Conservation (phyloP, 2,329 filamentous ascomycete genomes). For the Fusarium torulosum region DNA sequence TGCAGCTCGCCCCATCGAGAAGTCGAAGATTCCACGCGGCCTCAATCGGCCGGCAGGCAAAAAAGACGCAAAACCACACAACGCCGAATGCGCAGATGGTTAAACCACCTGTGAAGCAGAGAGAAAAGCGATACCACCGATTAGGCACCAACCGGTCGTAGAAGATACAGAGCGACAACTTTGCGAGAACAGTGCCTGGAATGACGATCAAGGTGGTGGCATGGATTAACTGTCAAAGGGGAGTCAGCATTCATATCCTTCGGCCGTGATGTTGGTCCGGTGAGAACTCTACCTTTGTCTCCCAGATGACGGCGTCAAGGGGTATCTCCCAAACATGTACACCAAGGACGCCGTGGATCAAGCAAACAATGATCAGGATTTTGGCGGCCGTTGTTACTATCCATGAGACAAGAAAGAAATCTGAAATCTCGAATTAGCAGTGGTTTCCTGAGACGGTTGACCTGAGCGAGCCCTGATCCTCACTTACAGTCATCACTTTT, state of each 20-base stretch:
- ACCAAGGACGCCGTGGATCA: neutral
- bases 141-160: neutral
- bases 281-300: neutral
- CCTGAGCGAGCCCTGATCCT: neutral
- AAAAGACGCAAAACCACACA: neutral
- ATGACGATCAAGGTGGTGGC: neutral
- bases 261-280: too few relatives aligned
- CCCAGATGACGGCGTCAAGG: neutral
- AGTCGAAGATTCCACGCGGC: neutral
- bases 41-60: neutral
- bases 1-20: neutral
- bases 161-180: neutral
- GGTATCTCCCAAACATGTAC: constrained; percentile 2
- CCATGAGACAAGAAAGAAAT: neutral
- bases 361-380: neutral
- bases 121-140: neutral
- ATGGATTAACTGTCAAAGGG: neutral
- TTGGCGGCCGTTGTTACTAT: neutral
- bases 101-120: neutral
- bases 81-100: neutral
- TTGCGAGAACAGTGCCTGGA: neutral
- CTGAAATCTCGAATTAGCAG: neutral
- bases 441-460: neutral
- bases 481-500: neutral
- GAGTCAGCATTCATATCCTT: neutral